A percentile compares a stretch with the other conserved stretches of the same genome.
Conservation (phyloP, 2,329 filamentous ascomycete species). For the Aspergillus brasiliensis region DNA sequence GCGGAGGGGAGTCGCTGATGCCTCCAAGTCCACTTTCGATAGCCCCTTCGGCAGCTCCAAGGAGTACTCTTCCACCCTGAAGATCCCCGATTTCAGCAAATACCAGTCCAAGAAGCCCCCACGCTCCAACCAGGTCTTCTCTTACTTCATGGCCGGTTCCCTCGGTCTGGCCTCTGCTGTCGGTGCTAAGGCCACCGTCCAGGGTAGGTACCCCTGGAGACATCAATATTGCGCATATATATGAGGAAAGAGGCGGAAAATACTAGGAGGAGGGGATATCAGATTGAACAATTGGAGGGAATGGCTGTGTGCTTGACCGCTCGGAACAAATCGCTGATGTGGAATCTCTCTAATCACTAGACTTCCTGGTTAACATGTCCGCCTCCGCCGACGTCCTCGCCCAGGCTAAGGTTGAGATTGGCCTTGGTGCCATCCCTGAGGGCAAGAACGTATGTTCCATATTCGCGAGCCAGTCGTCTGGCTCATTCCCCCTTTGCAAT, state of each 20-base stretch:
- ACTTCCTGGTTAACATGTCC: slow-evolving; percentile 99
- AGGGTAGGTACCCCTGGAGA: slow-evolving; percentile 67
- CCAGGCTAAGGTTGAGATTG: slow-evolving; percentile 99
- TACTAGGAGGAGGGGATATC: background rate
- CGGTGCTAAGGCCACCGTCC: slow-evolving; percentile 95
- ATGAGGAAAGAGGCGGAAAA: slow-evolving; percentile 5
- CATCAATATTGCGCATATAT: background rate
- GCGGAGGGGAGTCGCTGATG: slow-evolving; percentile 42
- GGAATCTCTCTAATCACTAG: slow-evolving; percentile 53
- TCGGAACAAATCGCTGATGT: slow-evolving; percentile 25
- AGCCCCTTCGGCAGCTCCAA: slow-evolving; percentile 59
- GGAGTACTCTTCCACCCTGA: slow-evolving; percentile 55
- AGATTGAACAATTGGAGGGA: background rate
- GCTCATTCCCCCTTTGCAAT: background rate
- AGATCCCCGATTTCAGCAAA: slow-evolving; percentile 86
- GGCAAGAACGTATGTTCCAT: slow-evolving; percentile 87
- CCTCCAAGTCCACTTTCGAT: slow-evolving; percentile 48
- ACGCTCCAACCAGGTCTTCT: slow-evolving; percentile 80
- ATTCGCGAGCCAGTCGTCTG: background rate
- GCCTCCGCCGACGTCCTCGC: slow-evolving; percentile 97
- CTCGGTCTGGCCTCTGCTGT: slow-evolving; percentile 90
- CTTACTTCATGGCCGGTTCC: slow-evolving; percentile 98
- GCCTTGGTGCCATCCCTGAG: slow-evolving; percentile 88
- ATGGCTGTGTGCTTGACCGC: slow-evolving; percentile 5
- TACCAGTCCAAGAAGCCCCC: slow-evolving; percentile 74